Evolutionary conservation across 441 rosid genomes (phyloP), one percentile per base, ranked within the genome.

Genomic region (Erysimum cheiri): DNA sequence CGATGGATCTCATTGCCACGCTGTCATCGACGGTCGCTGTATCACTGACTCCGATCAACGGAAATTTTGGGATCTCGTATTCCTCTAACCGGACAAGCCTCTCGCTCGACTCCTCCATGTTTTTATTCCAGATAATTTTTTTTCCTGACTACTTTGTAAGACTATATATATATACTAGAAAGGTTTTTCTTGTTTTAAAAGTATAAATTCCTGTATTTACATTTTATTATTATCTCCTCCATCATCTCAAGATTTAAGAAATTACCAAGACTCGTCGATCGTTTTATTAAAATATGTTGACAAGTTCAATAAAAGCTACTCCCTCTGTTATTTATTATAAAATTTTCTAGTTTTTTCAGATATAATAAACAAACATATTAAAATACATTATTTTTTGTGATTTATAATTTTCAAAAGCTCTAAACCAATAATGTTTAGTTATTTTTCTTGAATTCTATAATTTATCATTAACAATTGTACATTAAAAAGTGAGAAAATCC

Each of bases 101-200:
- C 41, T 53, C 56, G 14, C 60, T 60, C 28, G 9, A 2, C 13
- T 40, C 36, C 44, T 60, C 60, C 67, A 70, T 60, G 11, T 8
- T 14, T 40, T 41, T 41, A 0, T 41, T 41, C 12, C n/a, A 3
- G 14, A 12, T n/a, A 2, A 2, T 10, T 15, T 29, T 53, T 14
- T 10, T 40, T 39, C 12, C 40, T 19, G 52, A 5, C 5, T 8
- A 5, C 6, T 13, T 36, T 19, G 41, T 19, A 36, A 19, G 31
- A 56, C 24, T 15, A 2, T 44, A 8, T 13, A 40, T 44, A 15
- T 5, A 0, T 1, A 6, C 24, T 14, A 50, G 8, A 2, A 26
- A 26, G 9, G 32, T 26, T 6, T 24, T 5, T 50, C 8, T 24
- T 50, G 32, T 12, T 26, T 24, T n/a, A 41, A 12, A 19, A 41